Percentiles rank a stretch among this genome's conserved stretches.
Conservation (phyloP, 208 protist genomes). For the Acanthamoeba lenticulata region DNA sequence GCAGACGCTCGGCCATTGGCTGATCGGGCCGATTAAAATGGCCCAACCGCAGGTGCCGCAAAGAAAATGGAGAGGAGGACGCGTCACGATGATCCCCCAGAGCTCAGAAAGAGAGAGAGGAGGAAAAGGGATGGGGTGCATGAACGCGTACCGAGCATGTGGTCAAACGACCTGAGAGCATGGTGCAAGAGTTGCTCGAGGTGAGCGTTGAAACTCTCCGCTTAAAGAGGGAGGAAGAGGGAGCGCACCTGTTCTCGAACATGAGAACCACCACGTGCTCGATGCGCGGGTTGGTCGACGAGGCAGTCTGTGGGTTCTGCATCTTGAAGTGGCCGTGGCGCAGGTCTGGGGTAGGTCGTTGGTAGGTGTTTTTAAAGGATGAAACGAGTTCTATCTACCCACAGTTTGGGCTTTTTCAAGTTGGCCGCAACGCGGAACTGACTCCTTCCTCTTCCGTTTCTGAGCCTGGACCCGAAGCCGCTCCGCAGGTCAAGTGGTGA, state of each 20-base stretch:
- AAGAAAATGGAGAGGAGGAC: not conserved
- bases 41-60: not conserved
- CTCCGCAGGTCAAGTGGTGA: too few species aligned
- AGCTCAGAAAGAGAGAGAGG: not conserved
- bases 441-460: too few species aligned
- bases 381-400: too few species aligned
- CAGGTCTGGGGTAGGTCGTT: too few species aligned
- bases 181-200: not conserved
- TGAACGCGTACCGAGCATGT: slow-evolving; percentile 5
- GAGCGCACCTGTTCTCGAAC: not conserved
- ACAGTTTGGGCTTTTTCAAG: too few species aligned
- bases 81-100: not conserved
- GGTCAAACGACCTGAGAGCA: not conserved
- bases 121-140: not conserved
- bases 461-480: too few species aligned
- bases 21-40: not conserved
- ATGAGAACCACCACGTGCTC: slow-evolving; percentile 49
- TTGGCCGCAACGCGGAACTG: too few species aligned
- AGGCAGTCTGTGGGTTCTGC: not conserved
- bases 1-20: not conserved
- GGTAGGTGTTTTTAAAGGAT: too few species aligned
- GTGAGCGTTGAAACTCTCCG: not conserved
- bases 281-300: slow-evolving; percentile 34
- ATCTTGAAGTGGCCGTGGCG: too few species aligned
- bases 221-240: not conserved